Base-by-base conservation (phyloP, 1,284 basidiomycete species). In the Ustilago xerochloae region DNA sequence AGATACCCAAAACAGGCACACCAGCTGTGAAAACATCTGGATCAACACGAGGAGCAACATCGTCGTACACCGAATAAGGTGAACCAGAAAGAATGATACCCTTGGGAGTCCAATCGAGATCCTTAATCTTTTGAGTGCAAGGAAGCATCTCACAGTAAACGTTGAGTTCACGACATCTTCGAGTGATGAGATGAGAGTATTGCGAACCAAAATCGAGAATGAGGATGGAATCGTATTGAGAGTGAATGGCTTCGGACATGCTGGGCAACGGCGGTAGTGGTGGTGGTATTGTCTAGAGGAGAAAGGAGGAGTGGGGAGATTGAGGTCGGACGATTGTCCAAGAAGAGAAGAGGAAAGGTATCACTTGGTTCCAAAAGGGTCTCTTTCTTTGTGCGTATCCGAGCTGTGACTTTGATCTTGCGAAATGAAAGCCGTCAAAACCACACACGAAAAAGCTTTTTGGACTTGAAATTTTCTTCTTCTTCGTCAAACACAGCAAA, bases 71-170 rank as follows among this genome's bases (percentile, higher is more conserved):
- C 38, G 96, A 98, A 87, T 97, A 99, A 0, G 97, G 97, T 13
- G 97, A 98, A 62, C 97, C 97, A 46, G 95, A 98, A 43, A 99
- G 89, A 82, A 99, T 98, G 85, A 99, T 92, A 69, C 97, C 96
- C 87, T 96, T 97, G 3, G 97, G 97, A 84, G 92, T 94, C 89
- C 97, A 99, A 55, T 89, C 89, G 43, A 99, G 87, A 67, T 98
- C 93, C 75, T 89, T 88, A 75, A 99, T 89, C 87, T 93, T 93
- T 60, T 93, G 91, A 3, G 96, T 99, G 86, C 97, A 99, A 38
- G 97, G 94, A 87, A 98, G 90, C 85, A 99, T 89, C 87, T 99
- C 97, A 71, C 96, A 97, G 86, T 99, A 99, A 61, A 99, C 93
- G 71, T 94, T 94, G 85, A 96, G 89, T 86, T 99, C 97, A 85